Conservation (phyloP, 2,329 filamentous ascomycete species). For the Arthroderma sp. region DNA sequence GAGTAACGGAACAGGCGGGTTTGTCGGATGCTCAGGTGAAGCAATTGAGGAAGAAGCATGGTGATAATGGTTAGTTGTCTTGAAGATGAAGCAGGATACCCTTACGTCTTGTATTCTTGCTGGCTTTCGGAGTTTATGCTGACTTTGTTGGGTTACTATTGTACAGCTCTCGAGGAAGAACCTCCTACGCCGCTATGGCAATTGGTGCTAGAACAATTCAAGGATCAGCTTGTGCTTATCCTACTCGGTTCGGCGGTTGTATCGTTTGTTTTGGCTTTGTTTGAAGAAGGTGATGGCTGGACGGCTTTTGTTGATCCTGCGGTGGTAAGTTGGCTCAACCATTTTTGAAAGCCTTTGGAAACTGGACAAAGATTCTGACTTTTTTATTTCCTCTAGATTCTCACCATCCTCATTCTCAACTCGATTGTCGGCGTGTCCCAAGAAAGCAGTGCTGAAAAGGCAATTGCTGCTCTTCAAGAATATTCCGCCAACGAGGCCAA, state of each 20-base stretch:
- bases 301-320: slow-evolving; percentile 92
- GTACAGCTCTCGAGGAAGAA: slow-evolving; percentile 63
- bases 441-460: slow-evolving; percentile 96
- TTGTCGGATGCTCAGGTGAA: slow-evolving; percentile 38
- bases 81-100: slow-evolving; percentile 1
- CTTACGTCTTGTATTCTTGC: neutral
- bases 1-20: slow-evolving; percentile 38
- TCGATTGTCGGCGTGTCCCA: slow-evolving; percentile 95
- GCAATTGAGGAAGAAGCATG: slow-evolving; percentile 35
- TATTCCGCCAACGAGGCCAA: slow-evolving; percentile 98
- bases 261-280: slow-evolving; percentile 82
- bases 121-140: slow-evolving; percentile 4
- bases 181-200: slow-evolving; percentile 93
- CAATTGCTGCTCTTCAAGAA: slow-evolving; percentile 93
- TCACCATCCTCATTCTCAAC: slow-evolving; percentile 93
- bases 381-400: slow-evolving; percentile 47
- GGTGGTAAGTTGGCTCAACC: slow-evolving; percentile 53
- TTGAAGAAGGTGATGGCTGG: slow-evolving; percentile 89
- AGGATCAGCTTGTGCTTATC: slow-evolving; percentile 95
- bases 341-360: neutral
- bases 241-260: slow-evolving; percentile 83
- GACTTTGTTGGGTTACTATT: slow-evolving; percentile 8
- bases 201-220: slow-evolving; percentile 95
- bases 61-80: slow-evolving; percentile 39
- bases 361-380: neutral